Evolutionary conservation across 108 stramenopile genomes (phyloP).

Genomic region (Cyclostephanos tholiformis): DNA sequence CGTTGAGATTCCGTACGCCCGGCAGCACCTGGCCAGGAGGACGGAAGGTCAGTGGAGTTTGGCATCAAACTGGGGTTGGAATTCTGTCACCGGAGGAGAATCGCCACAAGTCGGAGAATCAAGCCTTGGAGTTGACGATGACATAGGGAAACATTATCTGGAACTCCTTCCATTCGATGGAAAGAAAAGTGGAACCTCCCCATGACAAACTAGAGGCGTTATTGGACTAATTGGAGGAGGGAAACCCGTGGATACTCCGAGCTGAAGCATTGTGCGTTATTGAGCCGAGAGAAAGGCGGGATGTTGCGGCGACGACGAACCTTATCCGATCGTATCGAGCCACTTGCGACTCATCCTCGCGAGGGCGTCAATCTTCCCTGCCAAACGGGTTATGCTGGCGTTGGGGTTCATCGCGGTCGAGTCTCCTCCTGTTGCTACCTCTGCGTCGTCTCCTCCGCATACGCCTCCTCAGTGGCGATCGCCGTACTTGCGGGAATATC

Average conservation of each 20-base stretch:
- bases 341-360: conserved; percentile 68
- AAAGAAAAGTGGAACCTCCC: conserved; percentile 92
- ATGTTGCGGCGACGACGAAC: conserved; percentile 45
- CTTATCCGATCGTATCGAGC: conserved; percentile 76
- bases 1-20: conserved; percentile 39
- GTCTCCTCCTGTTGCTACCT: no score
- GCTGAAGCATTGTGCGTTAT: conserved; percentile 89
- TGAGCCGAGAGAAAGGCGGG: conserved; percentile 25
- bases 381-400: conserved; percentile 64
- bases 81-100: conserved; percentile 45
- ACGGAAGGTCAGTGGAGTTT: conserved; percentile 89
- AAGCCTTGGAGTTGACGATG: conserved; percentile 61
- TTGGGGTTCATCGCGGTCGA: conserved; percentile 39
- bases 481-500: no score
- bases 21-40: conserved; percentile 63
- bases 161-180: conserved; percentile 93
- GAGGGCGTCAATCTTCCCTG: conserved; percentile 70
- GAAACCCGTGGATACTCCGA: conserved; percentile 88
- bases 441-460: no score
- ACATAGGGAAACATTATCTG: conserved; percentile 87
- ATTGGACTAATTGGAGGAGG: conserved; percentile 85
- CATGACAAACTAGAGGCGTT: conserved; percentile 79
- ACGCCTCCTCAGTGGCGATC: no score
- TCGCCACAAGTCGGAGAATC: conserved; percentile 38
- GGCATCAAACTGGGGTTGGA: conserved; percentile 85